phyloP scores from a whole-genome alignment of 2,329 filamentous ascomycete species.

The Cryphonectria parasitica region DNA sequence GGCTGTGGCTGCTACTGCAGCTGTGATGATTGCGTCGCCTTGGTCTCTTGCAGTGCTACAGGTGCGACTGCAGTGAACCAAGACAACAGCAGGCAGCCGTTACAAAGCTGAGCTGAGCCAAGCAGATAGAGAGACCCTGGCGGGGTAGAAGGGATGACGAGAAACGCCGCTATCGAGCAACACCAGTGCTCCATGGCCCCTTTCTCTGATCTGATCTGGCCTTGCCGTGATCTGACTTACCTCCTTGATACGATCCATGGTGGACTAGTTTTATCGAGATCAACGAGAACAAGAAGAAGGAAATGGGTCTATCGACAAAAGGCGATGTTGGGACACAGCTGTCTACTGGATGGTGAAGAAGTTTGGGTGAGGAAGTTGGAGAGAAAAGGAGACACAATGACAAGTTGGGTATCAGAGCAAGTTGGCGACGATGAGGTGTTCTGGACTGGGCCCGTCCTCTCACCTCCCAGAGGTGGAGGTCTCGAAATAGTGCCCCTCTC shows the following conservation, averaged over 20 bases:
- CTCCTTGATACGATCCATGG: conserved; percentile 90
- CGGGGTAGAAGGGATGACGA: conserved; percentile 18
- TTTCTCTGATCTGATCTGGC: conserved; percentile 19
- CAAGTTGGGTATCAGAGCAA: conserved; percentile 25
- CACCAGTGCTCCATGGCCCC: conserved; percentile 9
- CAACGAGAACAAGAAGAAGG: conserved; percentile 6
- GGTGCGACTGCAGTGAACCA: conserved; percentile 17
- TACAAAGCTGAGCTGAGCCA: conserved; percentile 1
- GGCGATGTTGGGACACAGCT: conserved; percentile 3
- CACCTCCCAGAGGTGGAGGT: conserved; percentile 23
- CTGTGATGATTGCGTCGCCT: conserved; percentile 13
- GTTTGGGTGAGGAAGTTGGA: conserved; percentile 31
- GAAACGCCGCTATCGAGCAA: conserved; percentile 12
- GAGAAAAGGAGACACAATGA: conserved; percentile 22
- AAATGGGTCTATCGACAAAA: conserved; percentile 12
- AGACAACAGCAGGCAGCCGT: conserved; percentile 7
- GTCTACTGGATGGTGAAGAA: conserved; percentile 31
- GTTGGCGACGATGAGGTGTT: conserved; percentile 27
- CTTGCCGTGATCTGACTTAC: conserved; percentile 54
- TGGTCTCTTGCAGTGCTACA: conserved; percentile 7
- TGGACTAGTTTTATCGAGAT: conserved; percentile 36
- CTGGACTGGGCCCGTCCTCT: conserved; percentile 21
- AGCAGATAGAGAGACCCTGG: not conserved
- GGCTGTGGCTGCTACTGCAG: conserved; percentile 6
- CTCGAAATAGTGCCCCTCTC: conserved; percentile 30